Conservation (phyloP, 2,329 filamentous ascomycete species). For the Fusarium beomiforme region DNA sequence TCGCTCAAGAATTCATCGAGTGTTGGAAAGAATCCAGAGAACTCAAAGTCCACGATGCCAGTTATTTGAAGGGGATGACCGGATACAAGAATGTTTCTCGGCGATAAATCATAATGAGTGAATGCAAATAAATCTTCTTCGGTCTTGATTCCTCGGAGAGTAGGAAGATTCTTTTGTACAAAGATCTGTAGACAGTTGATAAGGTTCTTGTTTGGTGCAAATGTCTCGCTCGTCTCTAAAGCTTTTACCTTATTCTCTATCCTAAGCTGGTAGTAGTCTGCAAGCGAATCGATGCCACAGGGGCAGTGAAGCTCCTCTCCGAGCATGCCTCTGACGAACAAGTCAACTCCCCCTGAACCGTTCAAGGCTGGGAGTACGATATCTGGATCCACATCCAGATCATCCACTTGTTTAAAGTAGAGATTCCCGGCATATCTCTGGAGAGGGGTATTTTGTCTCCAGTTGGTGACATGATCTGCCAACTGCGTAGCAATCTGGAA, state of each 20-base stretch:
- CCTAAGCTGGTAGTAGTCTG: neutral
- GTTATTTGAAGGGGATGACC: neutral
- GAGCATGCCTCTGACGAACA: neutral
- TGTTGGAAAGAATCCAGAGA: slow-evolving; percentile 6
- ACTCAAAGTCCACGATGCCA: slow-evolving; percentile 17
- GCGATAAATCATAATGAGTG: slow-evolving; percentile 11
- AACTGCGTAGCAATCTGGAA: neutral
- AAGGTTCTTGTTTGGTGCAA: neutral
- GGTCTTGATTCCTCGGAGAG: fast-evolving
- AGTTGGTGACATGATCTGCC: neutral
- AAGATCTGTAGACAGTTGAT: neutral
- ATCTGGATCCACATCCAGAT: neutral
- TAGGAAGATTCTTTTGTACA: neutral
- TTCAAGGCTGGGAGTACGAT: fast-evolving
- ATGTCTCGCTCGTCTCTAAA: neutral
- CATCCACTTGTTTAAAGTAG: neutral
- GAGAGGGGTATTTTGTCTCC: neutral
- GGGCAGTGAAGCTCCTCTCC: neutral
- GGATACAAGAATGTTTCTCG: slow-evolving; percentile 9
- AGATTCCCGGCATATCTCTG: neutral
- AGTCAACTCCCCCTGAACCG: fast-evolving
- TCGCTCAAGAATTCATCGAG: slow-evolving; percentile 15
- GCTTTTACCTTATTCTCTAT: neutral
- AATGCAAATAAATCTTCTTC: neutral
- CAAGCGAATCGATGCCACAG: fast-evolving